Conservation (phyloP, 495 filamentous ascomycete species). For the Xylaria nigripes region DNA sequence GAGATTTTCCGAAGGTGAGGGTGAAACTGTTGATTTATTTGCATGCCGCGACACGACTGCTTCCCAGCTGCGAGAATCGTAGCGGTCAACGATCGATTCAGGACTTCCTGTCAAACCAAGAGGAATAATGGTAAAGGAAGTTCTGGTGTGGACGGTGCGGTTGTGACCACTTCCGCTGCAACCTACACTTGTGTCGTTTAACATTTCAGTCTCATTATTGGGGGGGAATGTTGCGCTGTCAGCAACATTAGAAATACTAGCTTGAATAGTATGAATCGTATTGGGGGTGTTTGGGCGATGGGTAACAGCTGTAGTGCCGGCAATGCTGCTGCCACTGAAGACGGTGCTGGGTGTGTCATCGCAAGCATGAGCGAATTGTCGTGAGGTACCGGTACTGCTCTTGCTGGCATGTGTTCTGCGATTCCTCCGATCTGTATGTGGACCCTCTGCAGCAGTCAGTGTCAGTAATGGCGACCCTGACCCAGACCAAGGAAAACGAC, state of each 20-base stretch:
- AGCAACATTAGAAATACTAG: background rate
- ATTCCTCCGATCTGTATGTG: constrained; percentile 43
- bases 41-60: background rate
- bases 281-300: background rate
- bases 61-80: background rate
- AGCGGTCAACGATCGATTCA: constrained; percentile 2
- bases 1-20: background rate
- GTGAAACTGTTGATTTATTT: background rate
- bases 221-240: too few species aligned
- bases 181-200: background rate
- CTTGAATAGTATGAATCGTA: background rate
- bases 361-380: constrained; percentile 44
- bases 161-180: background rate
- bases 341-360: constrained; percentile 31
- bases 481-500: background rate
- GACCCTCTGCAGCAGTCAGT: constrained; percentile 44
- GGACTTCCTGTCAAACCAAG: constrained; percentile 1
- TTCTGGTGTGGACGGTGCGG: background rate
- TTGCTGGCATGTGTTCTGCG: constrained; percentile 48
- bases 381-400: constrained; percentile 38
- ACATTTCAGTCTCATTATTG: background rate
- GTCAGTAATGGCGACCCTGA: background rate
- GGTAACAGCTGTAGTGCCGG: constrained; percentile 1
- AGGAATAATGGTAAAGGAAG: constrained; percentile 1
- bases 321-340: constrained; percentile 23